Evolutionary conservation across 1,139 yeast species (phyloP).

Genomic region (Candida sojae): DNA sequence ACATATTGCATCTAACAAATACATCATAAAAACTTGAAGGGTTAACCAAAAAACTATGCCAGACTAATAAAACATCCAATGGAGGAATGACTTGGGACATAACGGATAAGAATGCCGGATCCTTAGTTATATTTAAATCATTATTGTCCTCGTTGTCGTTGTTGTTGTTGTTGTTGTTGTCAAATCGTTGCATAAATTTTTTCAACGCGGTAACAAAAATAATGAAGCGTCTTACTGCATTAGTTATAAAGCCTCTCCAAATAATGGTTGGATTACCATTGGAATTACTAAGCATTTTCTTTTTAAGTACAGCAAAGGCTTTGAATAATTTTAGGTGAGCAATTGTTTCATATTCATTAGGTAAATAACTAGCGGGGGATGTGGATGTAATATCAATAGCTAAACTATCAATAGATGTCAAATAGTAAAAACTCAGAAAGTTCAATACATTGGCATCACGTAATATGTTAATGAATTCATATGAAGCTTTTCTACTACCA

Average conservation of each 20-base stretch:
- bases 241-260: conserved; percentile 31
- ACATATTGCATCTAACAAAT: conserved; percentile 24
- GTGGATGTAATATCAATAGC: not conserved
- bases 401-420: not conserved
- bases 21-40: conserved; percentile 28
- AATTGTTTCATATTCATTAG: conserved; percentile 10
- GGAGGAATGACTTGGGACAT: conserved; percentile 23
- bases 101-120: not conserved
- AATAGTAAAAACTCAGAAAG: conserved; percentile 1
- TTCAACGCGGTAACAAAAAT: conserved; percentile 24
- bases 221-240: conserved; percentile 31
- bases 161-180: not conserved
- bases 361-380: not conserved
- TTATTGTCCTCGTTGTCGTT: not conserved
- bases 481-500: not conserved
- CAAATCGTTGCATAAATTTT: not conserved
- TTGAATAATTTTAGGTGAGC: conserved; percentile 34
- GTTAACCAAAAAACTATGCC: conserved; percentile 30
- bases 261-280: conserved; percentile 14
- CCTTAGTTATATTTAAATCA: not conserved
- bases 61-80: conserved; percentile 38
- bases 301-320: conserved; percentile 27
- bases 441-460: not conserved
- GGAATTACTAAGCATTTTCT: conserved; percentile 9
- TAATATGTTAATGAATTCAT: not conserved